phyloP scores from a whole-genome alignment of 495 filamentous ascomycete genomes.

The Neurospora africana region DNA sequence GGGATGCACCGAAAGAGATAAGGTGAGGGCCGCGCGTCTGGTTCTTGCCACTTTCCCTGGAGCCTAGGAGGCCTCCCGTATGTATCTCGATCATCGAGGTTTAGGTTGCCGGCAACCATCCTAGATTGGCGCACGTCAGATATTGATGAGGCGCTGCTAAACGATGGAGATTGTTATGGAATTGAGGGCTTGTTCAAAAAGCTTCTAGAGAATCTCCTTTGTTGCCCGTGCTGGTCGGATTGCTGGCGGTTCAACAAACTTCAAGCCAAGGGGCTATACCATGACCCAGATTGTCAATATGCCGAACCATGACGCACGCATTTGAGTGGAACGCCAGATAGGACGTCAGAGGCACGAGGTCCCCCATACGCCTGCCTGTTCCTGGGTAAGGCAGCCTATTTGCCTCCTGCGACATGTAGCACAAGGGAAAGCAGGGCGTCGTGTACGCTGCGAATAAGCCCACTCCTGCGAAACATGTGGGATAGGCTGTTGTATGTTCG shows the following conservation, averaged over 20 bases:
- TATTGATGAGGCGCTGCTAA: not conserved
- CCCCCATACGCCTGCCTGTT: not conserved
- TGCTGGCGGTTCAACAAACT: not conserved
- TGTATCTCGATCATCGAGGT: not conserved
- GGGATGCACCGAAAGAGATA: not conserved
- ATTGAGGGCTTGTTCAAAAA: not conserved
- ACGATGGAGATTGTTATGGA: not conserved
- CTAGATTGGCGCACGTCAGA: not conserved
- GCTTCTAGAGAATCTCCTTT: not conserved
- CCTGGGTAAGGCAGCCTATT: not conserved
- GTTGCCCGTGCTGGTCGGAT: not conserved
- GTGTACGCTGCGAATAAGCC: not conserved
- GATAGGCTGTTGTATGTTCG: not conserved
- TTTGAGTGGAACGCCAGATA: not conserved
- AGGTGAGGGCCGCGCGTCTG: not conserved
- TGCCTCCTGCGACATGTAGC: not conserved
- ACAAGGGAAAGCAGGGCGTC: not conserved
- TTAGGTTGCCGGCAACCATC: not conserved
- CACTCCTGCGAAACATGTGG: not conserved
- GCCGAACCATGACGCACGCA: not conserved
- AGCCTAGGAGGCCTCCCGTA: not conserved
- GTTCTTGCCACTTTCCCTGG: not conserved
- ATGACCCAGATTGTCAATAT: not conserved
- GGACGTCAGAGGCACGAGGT: not conserved
- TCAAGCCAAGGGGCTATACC: not conserved